A percentile compares a stretch with the other conserved stretches of the same genome.
Conservation (phyloP, 345 rosid species). For the Brassica nigra region DNA sequence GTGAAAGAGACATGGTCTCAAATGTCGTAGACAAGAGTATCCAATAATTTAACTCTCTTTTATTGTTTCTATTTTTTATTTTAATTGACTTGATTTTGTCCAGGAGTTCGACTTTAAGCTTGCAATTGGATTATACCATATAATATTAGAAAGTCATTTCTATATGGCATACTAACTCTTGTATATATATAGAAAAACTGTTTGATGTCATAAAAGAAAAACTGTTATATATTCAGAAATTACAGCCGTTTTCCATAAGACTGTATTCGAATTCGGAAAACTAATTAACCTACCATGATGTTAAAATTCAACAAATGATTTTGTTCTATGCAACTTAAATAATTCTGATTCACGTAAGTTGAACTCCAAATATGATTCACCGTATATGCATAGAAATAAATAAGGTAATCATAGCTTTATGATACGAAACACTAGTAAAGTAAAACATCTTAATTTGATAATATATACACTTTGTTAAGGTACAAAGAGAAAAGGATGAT, state of each 20-base stretch:
- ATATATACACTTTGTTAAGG: constrained; percentile 17
- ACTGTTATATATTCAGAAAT: background rate
- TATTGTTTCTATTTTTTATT: background rate
- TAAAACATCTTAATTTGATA: constrained; percentile 21
- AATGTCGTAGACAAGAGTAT: constrained; percentile 38
- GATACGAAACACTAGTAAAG: constrained; percentile 29
- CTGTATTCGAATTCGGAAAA: background rate
- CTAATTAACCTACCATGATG: background rate
- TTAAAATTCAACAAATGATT: background rate
- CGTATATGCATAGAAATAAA: background rate
- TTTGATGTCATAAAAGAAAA: background rate
- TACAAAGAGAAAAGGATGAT: constrained; percentile 13
- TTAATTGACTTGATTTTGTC: constrained; percentile 30
- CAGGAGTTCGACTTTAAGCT: constrained; percentile 1
- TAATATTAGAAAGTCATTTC: background rate
- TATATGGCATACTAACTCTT: background rate
- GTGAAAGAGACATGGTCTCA: constrained; percentile 45
- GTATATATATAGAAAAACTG: background rate
- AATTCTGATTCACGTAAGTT: background rate
- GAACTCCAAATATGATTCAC: background rate
- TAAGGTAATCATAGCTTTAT: constrained; percentile 13
- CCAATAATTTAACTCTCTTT: constrained; percentile 39
- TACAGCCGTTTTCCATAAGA: background rate
- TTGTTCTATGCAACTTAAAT: background rate
- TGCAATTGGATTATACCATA: background rate